These are phyloP conservation scores for Rhinocladiella similis DNA, from an alignment of 2,329 filamentous ascomycete species.

Conservation along the genomic window DNA sequence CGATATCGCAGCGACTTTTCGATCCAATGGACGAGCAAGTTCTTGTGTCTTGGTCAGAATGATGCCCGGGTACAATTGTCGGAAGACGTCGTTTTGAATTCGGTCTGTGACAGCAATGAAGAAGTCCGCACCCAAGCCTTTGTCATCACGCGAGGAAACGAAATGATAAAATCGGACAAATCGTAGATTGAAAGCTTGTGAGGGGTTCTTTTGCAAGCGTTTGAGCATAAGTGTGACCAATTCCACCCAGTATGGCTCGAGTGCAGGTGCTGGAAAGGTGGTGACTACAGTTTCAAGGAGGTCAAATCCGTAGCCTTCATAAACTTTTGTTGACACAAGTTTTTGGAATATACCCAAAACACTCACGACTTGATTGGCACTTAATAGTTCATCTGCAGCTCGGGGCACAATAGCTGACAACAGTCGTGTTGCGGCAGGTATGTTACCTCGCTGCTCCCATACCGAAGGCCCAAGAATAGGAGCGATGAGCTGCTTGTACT, in stretches of 20 bases:
- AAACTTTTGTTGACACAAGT: constrained; percentile 76
- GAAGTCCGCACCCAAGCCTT: constrained; percentile 87
- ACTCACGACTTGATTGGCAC: constrained; percentile 78
- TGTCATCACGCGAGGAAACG: constrained; percentile 74
- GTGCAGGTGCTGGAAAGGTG: constrained; percentile 64
- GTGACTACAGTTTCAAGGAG: constrained; percentile 78
- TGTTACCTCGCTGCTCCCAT: constrained; percentile 91
- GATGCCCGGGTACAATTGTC: constrained; percentile 73
- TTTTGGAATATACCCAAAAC: constrained; percentile 96
- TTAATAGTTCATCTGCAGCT: constrained; percentile 69
- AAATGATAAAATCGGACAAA: constrained; percentile 96
- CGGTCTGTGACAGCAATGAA: constrained; percentile 83
- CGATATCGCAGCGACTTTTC: constrained; percentile 90
- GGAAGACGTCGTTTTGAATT: constrained; percentile 63
- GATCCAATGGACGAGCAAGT: constrained; percentile 80
- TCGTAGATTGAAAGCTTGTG: constrained; percentile 80
- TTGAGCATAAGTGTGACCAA: constrained; percentile 82
- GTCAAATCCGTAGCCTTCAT: constrained; percentile 85
- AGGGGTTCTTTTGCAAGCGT: constrained; percentile 68
- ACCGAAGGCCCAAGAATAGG: constrained; percentile 77
- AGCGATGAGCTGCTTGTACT: constrained; percentile 76
- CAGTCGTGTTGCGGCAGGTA: constrained; percentile 84
- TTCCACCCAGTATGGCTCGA: constrained; percentile 75
- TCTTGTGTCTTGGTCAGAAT: constrained; percentile 89
- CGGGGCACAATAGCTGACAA: constrained; percentile 81